These are phyloP conservation scores for Fusarium sp. DNA, from an alignment of 2,329 filamentous ascomycete genomes.

Conservation along the genomic window DNA sequence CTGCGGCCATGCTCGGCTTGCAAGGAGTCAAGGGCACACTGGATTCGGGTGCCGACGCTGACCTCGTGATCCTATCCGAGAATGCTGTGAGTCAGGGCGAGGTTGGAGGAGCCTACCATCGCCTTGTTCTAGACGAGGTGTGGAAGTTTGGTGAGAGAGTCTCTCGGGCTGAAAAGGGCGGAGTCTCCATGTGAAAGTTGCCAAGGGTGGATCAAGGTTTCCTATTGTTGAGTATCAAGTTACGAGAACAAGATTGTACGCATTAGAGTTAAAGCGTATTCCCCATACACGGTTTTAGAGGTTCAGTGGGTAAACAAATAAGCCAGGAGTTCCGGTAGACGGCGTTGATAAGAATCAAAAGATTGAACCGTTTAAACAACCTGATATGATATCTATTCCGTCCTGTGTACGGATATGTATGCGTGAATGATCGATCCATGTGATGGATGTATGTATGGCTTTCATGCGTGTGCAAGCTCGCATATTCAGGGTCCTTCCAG, in stretches of 20 bases:
- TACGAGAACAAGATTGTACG: slow-evolving; percentile 21
- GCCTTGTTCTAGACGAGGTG: slow-evolving; percentile 73
- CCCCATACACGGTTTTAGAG: background rate
- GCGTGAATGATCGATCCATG: background rate
- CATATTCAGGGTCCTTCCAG: slow-evolving; percentile 10
- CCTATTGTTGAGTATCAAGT: background rate
- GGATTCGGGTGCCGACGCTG: slow-evolving; percentile 69
- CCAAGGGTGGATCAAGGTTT: slow-evolving; percentile 5
- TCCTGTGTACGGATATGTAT: background rate
- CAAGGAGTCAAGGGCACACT: slow-evolving; percentile 71
- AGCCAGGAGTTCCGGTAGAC: background rate
- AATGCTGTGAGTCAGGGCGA: slow-evolving; percentile 43
- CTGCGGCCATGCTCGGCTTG: slow-evolving; percentile 77
- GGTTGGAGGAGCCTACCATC: slow-evolving; percentile 53
- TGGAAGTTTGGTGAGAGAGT: slow-evolving; percentile 78
- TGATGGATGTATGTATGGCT: background rate
- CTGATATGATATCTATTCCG: background rate
- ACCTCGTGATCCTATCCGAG: slow-evolving; percentile 72
- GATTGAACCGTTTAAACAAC: background rate
- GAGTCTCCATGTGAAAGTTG: slow-evolving; percentile 28
- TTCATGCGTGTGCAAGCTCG: background rate
- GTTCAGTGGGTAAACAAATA: background rate
- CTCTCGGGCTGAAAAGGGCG: slow-evolving; percentile 35
- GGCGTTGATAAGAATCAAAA: slow-evolving; percentile 8
- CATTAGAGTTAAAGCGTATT: slow-evolving; percentile 17